Conservation (phyloP, 495 filamentous ascomycete genomes). For the Baudoinia panamericana region DNA sequence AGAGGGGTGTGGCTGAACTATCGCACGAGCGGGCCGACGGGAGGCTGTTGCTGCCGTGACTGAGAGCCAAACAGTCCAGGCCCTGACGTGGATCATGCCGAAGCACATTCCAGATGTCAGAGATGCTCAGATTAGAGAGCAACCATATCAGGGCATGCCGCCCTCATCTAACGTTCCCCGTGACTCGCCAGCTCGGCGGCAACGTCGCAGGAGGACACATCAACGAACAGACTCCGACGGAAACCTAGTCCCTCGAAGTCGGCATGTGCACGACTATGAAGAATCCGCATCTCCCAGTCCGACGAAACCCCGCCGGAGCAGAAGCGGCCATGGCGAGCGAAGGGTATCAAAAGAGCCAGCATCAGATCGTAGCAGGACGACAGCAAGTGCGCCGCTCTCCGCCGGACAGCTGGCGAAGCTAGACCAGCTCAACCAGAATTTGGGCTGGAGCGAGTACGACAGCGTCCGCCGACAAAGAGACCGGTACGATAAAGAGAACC, state of each 20-base stretch:
- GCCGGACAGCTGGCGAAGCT: constrained; percentile 27
- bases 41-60: too few species aligned
- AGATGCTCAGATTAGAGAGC: too few species aligned
- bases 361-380: constrained; percentile 14
- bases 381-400: constrained; percentile 21
- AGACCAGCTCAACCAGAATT: constrained; percentile 27
- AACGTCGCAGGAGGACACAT: constrained; percentile 22
- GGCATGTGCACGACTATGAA: constrained; percentile 6
- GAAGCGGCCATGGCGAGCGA: constrained; percentile 6
- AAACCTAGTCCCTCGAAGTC: constrained; percentile 20
- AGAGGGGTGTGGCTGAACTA: too few species aligned
- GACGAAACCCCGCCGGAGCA: constrained; percentile 18
- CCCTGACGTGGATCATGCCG: background rate
- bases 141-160: background rate
- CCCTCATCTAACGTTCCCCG: constrained; percentile 4
- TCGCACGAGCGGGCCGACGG: too few species aligned
- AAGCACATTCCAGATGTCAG: constrained; percentile 2
- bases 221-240: constrained; percentile 29
- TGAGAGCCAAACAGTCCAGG: too few species aligned
- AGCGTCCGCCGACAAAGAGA: constrained; percentile 14
- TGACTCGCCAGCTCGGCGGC: constrained; percentile 18
- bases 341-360: constrained; percentile 2
- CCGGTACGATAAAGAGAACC: constrained; percentile 27
- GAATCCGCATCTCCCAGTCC: constrained; percentile 19
- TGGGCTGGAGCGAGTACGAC: constrained; percentile 27